These are phyloP conservation scores for Polyrhizophydium stewartii DNA, from an alignment of 371 early-diverging fungal genomes.

Conservation along the genomic window DNA sequence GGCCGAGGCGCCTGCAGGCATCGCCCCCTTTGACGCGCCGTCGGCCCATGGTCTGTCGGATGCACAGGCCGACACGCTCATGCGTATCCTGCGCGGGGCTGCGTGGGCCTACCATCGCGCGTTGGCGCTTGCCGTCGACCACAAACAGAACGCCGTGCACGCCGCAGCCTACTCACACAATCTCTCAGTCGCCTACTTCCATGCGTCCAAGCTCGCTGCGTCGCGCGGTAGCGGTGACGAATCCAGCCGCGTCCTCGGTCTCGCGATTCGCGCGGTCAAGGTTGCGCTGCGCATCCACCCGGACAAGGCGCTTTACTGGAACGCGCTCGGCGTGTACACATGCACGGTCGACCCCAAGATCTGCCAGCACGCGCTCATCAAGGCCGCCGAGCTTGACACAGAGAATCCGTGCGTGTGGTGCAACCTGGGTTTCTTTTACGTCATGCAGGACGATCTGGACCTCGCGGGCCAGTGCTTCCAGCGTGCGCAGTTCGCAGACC, in stretches of 20 bases:
- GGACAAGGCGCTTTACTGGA: conserved; percentile 61
- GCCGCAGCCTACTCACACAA: conserved; percentile 20
- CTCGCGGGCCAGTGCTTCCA: conserved; percentile 74
- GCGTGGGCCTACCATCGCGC: conserved; percentile 3
- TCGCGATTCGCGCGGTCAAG: conserved; percentile 36
- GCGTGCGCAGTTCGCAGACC: conserved; percentile 72
- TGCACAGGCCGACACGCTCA: background rate
- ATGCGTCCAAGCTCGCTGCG: conserved; percentile 9
- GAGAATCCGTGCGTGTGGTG: conserved; percentile 71
- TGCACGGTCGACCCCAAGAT: conserved; percentile 49
- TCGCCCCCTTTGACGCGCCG: background rate
- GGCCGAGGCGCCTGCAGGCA: background rate
- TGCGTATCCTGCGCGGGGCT: background rate
- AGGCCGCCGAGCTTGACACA: conserved; percentile 56
- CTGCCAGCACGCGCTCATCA: conserved; percentile 82
- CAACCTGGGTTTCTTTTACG: conserved; percentile 80
- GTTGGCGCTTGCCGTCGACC: background rate
- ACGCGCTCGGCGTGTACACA: conserved; percentile 68
- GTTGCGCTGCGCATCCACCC: conserved; percentile 66
- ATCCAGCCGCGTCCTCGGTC: background rate
- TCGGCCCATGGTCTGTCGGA: too few relatives aligned
- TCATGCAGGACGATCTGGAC: conserved; percentile 68
- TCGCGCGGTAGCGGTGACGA: background rate
- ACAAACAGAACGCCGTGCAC: background rate
- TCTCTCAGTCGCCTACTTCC: conserved; percentile 19